phyloP scores from a whole-genome alignment of 2,329 filamentous ascomycete genomes.

The Fusarium lyarnte region DNA sequence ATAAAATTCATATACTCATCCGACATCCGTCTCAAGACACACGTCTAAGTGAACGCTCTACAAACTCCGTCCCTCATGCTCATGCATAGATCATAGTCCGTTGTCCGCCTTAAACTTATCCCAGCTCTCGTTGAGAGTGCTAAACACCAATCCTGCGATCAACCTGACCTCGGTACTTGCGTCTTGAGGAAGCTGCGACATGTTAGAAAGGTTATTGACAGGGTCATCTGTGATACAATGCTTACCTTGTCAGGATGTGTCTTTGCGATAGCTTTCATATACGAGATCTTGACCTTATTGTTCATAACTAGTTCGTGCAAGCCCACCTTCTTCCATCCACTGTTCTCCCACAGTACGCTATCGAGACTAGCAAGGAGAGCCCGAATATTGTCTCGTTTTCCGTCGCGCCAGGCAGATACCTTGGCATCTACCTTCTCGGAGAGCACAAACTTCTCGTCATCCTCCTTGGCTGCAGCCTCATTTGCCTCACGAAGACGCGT shows the following conservation, averaged over 20 bases:
- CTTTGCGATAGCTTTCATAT: conserved; percentile 99
- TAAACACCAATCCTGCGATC: conserved; percentile 73
- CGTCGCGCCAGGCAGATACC: conserved; percentile 84
- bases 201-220: conserved; percentile 10
- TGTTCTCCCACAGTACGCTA: conserved; percentile 87
- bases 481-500: conserved; percentile 85
- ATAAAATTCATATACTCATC: conserved; percentile 39
- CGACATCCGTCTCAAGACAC: conserved; percentile 19
- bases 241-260: conserved; percentile 98
- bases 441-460: conserved; percentile 92
- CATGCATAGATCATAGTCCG: conserved; percentile 58
- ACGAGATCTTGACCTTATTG: conserved; percentile 94
- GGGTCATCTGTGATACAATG: neutral
- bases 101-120: conserved; percentile 78
- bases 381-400: conserved; percentile 91
- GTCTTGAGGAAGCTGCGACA: conserved; percentile 67
- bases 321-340: conserved; percentile 96
- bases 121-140: conserved; percentile 76
- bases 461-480: conserved; percentile 82
- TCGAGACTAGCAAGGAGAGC: conserved; percentile 89
- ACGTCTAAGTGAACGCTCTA: conserved; percentile 41
- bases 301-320: conserved; percentile 93
- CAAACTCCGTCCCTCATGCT: conserved; percentile 38
- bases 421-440: conserved; percentile 85
- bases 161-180: conserved; percentile 72